Conservation (phyloP, 2,329 filamentous ascomycete species). For the Stenocarpella maydis region DNA sequence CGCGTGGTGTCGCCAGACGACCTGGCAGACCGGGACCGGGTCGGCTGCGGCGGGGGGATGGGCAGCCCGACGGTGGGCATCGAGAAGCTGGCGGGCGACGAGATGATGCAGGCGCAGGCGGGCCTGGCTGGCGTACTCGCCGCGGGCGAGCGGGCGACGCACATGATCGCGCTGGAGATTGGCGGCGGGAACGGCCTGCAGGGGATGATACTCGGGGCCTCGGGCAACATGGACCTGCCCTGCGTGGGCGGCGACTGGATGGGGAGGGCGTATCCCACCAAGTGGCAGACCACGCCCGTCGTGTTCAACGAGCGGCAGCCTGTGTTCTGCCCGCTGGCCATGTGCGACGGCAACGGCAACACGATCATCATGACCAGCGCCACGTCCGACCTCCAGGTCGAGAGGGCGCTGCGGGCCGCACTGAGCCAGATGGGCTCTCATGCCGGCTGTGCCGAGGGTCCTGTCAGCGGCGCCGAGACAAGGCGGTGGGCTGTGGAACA, state of each 20-base stretch:
- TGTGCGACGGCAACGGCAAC: constrained; percentile 62
- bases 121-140: constrained; percentile 61
- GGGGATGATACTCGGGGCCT: constrained; percentile 63
- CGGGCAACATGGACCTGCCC: constrained; percentile 59
- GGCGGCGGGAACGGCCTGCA: constrained; percentile 72
- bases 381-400: constrained; percentile 55
- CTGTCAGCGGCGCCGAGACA: constrained; percentile 58
- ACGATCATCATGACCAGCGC: constrained; percentile 58
- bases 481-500: constrained; percentile 61
- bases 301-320: constrained; percentile 57
- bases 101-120: constrained; percentile 59
- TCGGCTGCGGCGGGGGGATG: constrained; percentile 65
- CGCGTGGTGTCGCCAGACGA: constrained; percentile 60
- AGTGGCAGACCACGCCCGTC: constrained; percentile 63
- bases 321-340: constrained; percentile 55
- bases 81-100: constrained; percentile 66
- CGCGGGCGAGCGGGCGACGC: constrained; percentile 53
- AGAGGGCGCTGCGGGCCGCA: constrained; percentile 59
- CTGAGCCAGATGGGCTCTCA: constrained; percentile 64
- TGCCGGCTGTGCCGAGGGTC: constrained; percentile 57
- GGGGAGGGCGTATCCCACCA: constrained; percentile 62
- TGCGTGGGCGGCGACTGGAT: constrained; percentile 59
- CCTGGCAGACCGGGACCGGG: constrained; percentile 57
- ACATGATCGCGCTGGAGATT: constrained; percentile 70
- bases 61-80: constrained; percentile 68